Percentiles rank a stretch among this genome's conserved stretches.
These are phyloP conservation scores for Nemania sp. DNA, from an alignment of 2,329 filamentous ascomycete genomes.

Conservation along the genomic window DNA sequence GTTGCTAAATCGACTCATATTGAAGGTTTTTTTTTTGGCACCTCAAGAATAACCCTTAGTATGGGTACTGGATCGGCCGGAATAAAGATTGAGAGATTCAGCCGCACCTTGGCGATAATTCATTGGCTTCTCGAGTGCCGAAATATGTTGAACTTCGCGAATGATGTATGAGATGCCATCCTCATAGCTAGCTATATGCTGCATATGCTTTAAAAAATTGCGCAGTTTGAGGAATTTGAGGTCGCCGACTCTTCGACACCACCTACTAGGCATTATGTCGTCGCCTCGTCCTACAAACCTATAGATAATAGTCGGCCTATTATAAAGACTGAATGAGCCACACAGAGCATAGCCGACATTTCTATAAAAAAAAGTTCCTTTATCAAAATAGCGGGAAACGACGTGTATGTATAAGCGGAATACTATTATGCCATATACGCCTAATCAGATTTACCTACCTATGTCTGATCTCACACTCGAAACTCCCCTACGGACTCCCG, in stretches of 20 bases:
- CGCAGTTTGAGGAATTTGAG: neutral
- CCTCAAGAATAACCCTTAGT: neutral
- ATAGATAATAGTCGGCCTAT: neutral
- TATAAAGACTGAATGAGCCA: neutral
- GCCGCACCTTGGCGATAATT: slow-evolving; percentile 31
- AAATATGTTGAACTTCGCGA: neutral
- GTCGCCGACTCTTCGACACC: neutral
- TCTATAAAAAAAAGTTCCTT: neutral
- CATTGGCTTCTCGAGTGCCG: slow-evolving; percentile 25
- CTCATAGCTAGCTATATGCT: neutral
- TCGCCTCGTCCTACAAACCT: neutral
- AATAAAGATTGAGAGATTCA: slow-evolving; percentile 12
- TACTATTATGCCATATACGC: neutral
- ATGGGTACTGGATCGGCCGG: neutral
- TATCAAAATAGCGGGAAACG: neutral
- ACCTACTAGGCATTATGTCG: neutral
- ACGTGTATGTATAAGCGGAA: neutral
- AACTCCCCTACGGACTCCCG: no score
- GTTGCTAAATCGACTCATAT: neutral
- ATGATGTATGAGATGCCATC: neutral
- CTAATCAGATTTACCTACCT: neutral
- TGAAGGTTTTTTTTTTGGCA: neutral
- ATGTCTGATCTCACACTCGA: neutral
- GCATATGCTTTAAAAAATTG: neutral
- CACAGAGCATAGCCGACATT: neutral